phyloP scores from a whole-genome alignment of 495 filamentous ascomycete species.

The Ascobolus immersus region DNA sequence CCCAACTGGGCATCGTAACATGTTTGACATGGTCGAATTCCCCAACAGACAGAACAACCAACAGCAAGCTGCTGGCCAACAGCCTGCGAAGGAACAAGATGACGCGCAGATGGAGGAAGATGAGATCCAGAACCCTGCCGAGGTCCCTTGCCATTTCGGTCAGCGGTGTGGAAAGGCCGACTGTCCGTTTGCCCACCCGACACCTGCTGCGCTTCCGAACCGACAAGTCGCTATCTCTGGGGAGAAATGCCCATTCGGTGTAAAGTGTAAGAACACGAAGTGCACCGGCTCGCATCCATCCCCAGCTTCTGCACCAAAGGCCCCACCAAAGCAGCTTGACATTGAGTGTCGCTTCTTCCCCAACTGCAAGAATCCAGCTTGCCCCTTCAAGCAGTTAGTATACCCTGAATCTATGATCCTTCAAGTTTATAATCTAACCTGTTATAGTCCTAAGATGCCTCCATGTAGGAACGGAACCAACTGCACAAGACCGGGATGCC shows the following conservation, averaged over 20 bases:
- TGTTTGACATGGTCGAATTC: too few relatives aligned
- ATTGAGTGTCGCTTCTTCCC: conserved; percentile 94
- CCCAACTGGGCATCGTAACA: too few relatives aligned
- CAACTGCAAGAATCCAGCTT: conserved; percentile 67
- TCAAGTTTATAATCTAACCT: conserved; percentile 2
- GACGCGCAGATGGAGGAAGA: neutral
- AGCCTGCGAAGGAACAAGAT: neutral
- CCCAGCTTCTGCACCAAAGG: conserved; percentile 31
- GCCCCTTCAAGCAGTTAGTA: conserved; percentile 51
- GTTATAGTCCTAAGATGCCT: conserved; percentile 31
- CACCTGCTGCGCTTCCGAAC: conserved; percentile 61
- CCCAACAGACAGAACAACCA: too few relatives aligned
- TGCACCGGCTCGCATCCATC: conserved; percentile 82
- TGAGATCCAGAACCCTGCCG: conserved; percentile 26
- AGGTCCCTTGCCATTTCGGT: conserved; percentile 65
- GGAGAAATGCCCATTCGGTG: conserved; percentile 63
- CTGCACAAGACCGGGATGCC: conserved; percentile 61
- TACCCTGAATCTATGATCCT: neutral
- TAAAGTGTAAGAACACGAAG: conserved; percentile 82
- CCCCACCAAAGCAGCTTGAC: conserved; percentile 37
- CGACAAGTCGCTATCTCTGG: conserved; percentile 39
- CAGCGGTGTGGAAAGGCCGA: conserved; percentile 63
- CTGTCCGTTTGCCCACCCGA: conserved; percentile 84
- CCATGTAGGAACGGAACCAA: conserved; percentile 83
- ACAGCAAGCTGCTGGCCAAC: too few relatives aligned